Evolutionary conservation across 2,329 filamentous ascomycete species (phyloP), one percentile per base, ranked within the genome.

Genomic region (Trichoderma koningii): DNA sequence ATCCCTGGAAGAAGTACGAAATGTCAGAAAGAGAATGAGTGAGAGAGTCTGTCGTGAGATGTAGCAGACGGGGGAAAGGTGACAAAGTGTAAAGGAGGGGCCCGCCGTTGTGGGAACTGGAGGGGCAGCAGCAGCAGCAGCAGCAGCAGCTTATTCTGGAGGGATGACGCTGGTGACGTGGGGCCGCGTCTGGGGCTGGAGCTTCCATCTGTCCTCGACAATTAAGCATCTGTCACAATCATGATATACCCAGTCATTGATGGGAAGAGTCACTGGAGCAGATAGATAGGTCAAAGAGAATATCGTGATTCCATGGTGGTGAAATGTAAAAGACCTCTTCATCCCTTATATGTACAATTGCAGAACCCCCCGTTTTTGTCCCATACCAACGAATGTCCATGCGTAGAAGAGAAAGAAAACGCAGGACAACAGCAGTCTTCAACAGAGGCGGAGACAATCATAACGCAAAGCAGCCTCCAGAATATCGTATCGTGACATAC

Each of bases 51-150:
- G n/a, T 10, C 30, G 2, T 55, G 34, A 55, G 52, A 23, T 38
- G 34, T 17, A 41, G 21, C 12, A 45, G 34, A 5, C 3, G 10
- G 10, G 34, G 34, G 34, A 23, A 23, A 38, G 10, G 12, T 38
- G 34, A 38, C 10, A 38, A 38, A 10, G 34, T 38, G 34, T 38
- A 38, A 38, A 38, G 48, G 52, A 17, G 60, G 60, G 59, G 41
- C 38, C 44, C 28, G 19, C n/a, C 17, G 26, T 45, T 19, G 55
- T 56, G 55, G 55, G 57, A 61, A 61, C 57, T 66, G 55, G 66
- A 66, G 66, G 66, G 57, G 64, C 64, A 55, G 21, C 21, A 23
- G 21, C 21, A 47, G 30, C 7, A 47, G 30, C 7, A 34, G 28
- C 28, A 28, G 28, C 28, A 38, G 34, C 34, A 38, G 34, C 34